Evolutionary conservation across 2,329 filamentous ascomycete species (phyloP).

Genomic region (Phaeoacremonium minimum): DNA sequence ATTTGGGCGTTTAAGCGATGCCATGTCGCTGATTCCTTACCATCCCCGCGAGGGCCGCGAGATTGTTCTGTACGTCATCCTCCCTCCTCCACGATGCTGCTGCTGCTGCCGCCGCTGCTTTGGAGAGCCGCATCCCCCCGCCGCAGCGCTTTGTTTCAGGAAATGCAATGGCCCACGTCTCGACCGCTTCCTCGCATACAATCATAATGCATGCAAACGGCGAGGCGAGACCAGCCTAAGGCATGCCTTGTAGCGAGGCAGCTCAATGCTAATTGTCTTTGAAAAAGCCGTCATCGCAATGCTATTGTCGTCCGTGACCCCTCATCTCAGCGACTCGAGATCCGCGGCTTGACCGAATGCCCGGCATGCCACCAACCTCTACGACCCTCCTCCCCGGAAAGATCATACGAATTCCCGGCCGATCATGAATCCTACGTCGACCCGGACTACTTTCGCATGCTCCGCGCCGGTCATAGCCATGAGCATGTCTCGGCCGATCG

Average conservation of each 20-base stretch:
- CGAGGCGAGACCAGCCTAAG: no score
- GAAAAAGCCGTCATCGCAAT: constrained; percentile 77
- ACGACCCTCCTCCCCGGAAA: constrained; percentile 43
- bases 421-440: constrained; percentile 70
- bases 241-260: no score
- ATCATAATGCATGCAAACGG: no score
- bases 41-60: constrained; percentile 69
- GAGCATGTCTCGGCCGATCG: constrained; percentile 38
- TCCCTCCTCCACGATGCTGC: constrained; percentile 2
- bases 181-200: no score
- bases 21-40: constrained; percentile 71
- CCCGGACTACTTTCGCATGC: constrained; percentile 93
- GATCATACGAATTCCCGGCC: constrained; percentile 40
- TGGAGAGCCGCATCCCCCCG: no score
- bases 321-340: constrained; percentile 76
- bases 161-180: no score
- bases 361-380: constrained; percentile 85
- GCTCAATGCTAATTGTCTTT: background rate
- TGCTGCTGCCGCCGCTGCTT: background rate
- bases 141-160: no score
- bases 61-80: constrained; percentile 67
- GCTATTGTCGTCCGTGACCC: constrained; percentile 89
- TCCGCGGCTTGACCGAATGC: constrained; percentile 74
- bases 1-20: no score
- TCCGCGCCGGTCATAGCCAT: constrained; percentile 52